Conservation (phyloP, 306 rosid genomes). For the Fagus crenata region DNA sequence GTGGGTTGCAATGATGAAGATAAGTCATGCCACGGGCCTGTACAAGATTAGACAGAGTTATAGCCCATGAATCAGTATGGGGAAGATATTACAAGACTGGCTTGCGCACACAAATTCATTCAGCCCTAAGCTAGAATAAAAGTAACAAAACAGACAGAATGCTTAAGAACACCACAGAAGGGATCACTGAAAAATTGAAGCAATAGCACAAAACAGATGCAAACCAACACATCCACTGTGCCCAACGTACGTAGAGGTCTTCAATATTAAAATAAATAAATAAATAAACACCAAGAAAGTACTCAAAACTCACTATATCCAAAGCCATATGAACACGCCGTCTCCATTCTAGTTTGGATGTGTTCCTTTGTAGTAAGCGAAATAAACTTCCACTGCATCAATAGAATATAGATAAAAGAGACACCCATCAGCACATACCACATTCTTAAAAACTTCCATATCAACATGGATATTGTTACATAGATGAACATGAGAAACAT, state of each 20-base stretch:
- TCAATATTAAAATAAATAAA: not conserved
- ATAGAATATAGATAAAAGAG: slow-evolving; percentile 29
- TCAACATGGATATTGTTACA: not conserved
- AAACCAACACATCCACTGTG: too few species aligned
- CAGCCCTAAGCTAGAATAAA: slow-evolving; percentile 15
- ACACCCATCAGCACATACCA: slow-evolving; percentile 31
- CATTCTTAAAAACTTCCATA: not conserved
- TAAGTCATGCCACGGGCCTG: slow-evolving; percentile 94
- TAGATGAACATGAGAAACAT: slow-evolving; percentile 10
- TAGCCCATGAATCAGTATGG: slow-evolving; percentile 13
- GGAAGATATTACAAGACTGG: not conserved
- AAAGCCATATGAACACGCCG: slow-evolving; percentile 90
- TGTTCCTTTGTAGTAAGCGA: slow-evolving; percentile 80
- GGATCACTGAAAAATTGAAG: not conserved
- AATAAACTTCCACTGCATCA: slow-evolving; percentile 92
- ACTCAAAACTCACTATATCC: slow-evolving; percentile 77
- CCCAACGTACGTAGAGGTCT: too few species aligned
- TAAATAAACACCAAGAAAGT: slow-evolving; percentile 12
- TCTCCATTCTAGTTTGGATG: slow-evolving; percentile 91
- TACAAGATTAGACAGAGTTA: slow-evolving; percentile 30
- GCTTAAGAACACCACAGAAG: not conserved
- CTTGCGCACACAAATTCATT: not conserved
- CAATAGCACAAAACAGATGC: not conserved
- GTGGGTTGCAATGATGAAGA: slow-evolving; percentile 94
- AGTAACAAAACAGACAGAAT: not conserved